Evolutionary conservation across 192 early-diverging fungal species (phyloP).

Genomic region (Powellomyces hirtus): DNA sequence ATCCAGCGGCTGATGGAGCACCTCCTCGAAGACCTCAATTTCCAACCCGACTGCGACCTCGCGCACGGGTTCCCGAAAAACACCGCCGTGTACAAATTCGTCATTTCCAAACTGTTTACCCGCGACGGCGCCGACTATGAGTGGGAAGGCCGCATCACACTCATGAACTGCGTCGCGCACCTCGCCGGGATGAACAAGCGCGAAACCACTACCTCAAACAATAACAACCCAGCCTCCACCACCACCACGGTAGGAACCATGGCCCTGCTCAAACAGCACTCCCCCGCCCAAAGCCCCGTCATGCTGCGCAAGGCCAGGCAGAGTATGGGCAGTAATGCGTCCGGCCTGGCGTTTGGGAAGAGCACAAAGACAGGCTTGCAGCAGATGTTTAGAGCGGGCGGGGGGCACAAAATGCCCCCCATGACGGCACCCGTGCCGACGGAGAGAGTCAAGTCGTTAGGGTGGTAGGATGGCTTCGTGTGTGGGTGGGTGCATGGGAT

Average conservation of each 20-base stretch:
- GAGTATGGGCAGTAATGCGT: background rate
- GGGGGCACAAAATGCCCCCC: background rate
- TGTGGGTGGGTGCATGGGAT: too few species aligned
- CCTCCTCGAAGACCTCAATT: conserved; percentile 40
- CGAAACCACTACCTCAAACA: background rate
- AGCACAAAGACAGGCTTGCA: conserved; percentile 3
- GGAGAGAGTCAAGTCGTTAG: conserved; percentile 15
- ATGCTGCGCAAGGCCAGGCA: conserved; percentile 1
- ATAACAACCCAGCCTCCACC: background rate
- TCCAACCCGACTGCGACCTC: conserved; percentile 17
- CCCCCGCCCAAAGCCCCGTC: conserved; percentile 6
- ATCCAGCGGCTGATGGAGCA: conserved; percentile 39
- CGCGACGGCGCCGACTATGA: conserved; percentile 42
- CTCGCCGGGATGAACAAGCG: conserved; percentile 29
- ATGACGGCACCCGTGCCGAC: background rate
- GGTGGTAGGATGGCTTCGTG: too few species aligned
- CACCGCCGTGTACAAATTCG: conserved; percentile 38
- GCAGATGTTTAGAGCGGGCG: background rate
- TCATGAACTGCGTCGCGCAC: conserved; percentile 47
- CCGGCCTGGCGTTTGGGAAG: conserved; percentile 1
- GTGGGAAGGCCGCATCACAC: conserved; percentile 39
- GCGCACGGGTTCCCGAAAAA: conserved; percentile 44
- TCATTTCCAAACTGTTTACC: conserved; percentile 31
- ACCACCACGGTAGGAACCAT: background rate
- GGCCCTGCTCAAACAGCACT: background rate